Evolutionary conservation across 805 yeast species (phyloP).

Genomic region (Sugiyamaella boreocaroliniensis): DNA sequence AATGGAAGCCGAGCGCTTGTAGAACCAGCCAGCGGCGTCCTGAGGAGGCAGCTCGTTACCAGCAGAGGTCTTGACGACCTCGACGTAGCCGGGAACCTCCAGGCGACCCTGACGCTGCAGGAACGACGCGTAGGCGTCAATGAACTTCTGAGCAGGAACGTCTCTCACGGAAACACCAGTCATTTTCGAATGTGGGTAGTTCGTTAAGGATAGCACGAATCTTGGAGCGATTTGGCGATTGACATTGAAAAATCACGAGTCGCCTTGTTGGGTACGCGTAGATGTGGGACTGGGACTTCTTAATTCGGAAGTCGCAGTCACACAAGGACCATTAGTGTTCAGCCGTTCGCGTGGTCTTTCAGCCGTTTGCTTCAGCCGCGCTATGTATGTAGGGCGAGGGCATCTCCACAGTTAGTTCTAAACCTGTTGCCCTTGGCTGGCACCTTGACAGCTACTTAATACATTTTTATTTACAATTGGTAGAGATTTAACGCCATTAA

Average conservation of each 20-base stretch:
- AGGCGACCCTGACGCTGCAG: constrained; percentile 99
- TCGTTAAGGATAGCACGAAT: neutral
- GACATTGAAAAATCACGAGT: neutral
- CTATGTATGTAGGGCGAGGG: too few relatives aligned
- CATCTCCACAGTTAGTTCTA: too few relatives aligned
- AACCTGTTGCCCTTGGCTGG: too few relatives aligned
- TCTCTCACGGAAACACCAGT: constrained; percentile 99
- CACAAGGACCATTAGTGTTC: too few relatives aligned
- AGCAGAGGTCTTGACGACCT: constrained; percentile 97
- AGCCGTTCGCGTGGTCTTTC: neutral
- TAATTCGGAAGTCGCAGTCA: constrained; percentile 1
- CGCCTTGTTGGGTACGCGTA: neutral
- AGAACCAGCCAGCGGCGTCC: constrained; percentile 99
- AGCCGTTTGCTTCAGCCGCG: too few relatives aligned
- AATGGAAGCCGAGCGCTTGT: constrained; percentile 99
- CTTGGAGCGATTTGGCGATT: neutral
- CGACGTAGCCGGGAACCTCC: constrained; percentile 99
- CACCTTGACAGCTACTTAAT: too few relatives aligned
- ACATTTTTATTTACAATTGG: too few relatives aligned
- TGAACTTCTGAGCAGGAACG: constrained; percentile 99
- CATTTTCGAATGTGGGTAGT: constrained; percentile 38
- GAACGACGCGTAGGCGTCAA: constrained; percentile 99
- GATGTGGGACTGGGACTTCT: neutral
- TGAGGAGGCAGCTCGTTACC: constrained; percentile 99
- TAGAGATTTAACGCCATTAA: too few relatives aligned